Conservation (phyloP, 2,329 filamentous ascomycete species). For the Ampelomyces quisqualis region DNA sequence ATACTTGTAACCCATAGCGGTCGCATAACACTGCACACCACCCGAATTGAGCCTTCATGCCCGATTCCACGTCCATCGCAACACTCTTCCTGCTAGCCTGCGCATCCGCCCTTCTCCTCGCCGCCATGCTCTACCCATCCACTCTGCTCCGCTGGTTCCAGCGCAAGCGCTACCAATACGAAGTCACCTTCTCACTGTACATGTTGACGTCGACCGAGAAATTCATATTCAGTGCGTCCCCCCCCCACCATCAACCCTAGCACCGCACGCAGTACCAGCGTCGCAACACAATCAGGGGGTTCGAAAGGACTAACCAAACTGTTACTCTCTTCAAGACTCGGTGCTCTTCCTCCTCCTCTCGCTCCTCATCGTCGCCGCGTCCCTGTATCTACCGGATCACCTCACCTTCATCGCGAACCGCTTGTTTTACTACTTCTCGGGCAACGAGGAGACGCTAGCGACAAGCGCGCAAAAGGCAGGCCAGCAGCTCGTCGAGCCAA, state of each 20-base stretch:
- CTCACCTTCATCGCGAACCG: conserved; percentile 77
- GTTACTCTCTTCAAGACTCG: too few species aligned
- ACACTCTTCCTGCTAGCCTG: conserved; percentile 39
- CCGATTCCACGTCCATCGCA: conserved; percentile 41
- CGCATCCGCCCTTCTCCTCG: conserved; percentile 45
- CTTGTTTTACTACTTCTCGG: conserved; percentile 92
- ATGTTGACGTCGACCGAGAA: conserved; percentile 97
- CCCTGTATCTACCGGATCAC: conserved; percentile 93
- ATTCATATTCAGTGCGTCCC: conserved; percentile 87
- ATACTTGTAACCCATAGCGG: too few species aligned
- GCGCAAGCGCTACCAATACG: conserved; percentile 96
- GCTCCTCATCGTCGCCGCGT: conserved; percentile 80
- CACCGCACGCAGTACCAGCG: not conserved
- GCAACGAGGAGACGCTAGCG: conserved; percentile 59
- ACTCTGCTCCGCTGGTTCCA: conserved; percentile 78
- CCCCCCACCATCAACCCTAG: conserved; percentile 1
- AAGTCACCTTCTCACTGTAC: conserved; percentile 94
- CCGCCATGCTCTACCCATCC: conserved; percentile 51
- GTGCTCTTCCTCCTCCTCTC: conserved; percentile 86
- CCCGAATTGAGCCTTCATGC: conserved; percentile 28
- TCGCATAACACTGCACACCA: too few species aligned
- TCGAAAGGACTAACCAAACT: not conserved
- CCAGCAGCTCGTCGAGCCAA: conserved; percentile 11
- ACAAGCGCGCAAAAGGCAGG: conserved; percentile 17
- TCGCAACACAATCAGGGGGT: too few species aligned